A percentile compares a stretch with the other conserved stretches of the same genome.
Evolutionary conservation across 2,329 filamentous ascomycete species (phyloP).

Genomic region (Drechslerella dactyloides): DNA sequence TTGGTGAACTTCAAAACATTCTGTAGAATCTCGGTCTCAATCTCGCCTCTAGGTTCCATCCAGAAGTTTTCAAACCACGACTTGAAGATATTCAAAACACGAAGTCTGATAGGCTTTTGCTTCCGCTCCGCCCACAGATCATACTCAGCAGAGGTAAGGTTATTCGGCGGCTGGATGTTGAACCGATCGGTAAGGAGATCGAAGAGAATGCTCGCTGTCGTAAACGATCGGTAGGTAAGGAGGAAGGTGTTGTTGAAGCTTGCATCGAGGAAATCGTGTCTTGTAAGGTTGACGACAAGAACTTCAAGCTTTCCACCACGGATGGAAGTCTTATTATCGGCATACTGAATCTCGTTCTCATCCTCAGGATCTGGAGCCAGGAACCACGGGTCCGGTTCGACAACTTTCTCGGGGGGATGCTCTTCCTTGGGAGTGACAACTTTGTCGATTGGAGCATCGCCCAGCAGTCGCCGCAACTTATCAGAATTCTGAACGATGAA

Average conservation of each 20-base stretch:
- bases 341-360: conserved; percentile 84
- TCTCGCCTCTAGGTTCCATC: conserved; percentile 92
- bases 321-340: conserved; percentile 75
- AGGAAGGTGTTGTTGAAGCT: conserved; percentile 98
- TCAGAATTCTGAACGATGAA: conserved; percentile 44
- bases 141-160: conserved; percentile 75
- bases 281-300: conserved; percentile 90
- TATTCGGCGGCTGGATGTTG: conserved; percentile 86
- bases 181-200: conserved; percentile 91
- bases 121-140: conserved; percentile 91
- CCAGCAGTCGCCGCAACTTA: conserved; percentile 62
- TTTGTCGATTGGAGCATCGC: conserved; percentile 62
- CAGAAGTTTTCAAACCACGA: conserved; percentile 98
- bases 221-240: conserved; percentile 94
- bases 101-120: conserved; percentile 92
- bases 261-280: conserved; percentile 93
- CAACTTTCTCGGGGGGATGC: conserved; percentile 57
- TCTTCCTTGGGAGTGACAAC: conserved; percentile 60
- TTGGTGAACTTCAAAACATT: conserved; percentile 89
- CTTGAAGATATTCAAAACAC: conserved; percentile 96
- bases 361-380: conserved; percentile 74
- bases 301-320: conserved; percentile 89
- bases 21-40: conserved; percentile 81
- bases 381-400: conserved; percentile 82
- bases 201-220: conserved; percentile 85